These are phyloP conservation scores for Osmozyma mogii DNA, from an alignment of 805 yeast species.

Conservation along the genomic window DNA sequence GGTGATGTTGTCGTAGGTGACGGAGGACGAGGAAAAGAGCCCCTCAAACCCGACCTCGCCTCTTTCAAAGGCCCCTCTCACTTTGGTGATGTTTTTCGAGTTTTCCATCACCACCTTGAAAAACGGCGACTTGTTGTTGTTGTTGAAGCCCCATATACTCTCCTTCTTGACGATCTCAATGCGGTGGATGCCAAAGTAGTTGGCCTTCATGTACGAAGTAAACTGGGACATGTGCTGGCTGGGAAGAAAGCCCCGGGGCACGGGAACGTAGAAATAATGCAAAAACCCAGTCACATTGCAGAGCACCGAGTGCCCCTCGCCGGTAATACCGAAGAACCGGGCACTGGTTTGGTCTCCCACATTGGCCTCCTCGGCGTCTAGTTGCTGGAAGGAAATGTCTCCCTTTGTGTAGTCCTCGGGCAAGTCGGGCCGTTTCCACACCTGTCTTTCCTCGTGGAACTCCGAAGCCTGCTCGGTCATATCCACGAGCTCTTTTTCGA, in stretches of 20 bases:
- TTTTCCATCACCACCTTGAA: constrained; percentile 64
- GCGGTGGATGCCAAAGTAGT: constrained; percentile 51
- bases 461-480: constrained; percentile 14
- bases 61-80: constrained; percentile 77
- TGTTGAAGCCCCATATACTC: constrained; percentile 89
- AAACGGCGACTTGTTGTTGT: constrained; percentile 70
- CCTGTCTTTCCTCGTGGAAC: constrained; percentile 28
- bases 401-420: constrained; percentile 36
- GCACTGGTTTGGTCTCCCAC: constrained; percentile 54
- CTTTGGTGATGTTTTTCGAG: constrained; percentile 55
- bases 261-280: constrained; percentile 89
- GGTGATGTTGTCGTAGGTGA: constrained; percentile 86
- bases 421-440: constrained; percentile 50
- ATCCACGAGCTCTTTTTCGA: constrained; percentile 30
- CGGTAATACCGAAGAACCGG: constrained; percentile 89
- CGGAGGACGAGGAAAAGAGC: constrained; percentile 50
- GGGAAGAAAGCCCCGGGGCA: constrained; percentile 66
- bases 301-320: constrained; percentile 77
- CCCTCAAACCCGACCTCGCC: constrained; percentile 65
- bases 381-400: constrained; percentile 76
- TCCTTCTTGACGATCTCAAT: constrained; percentile 67
- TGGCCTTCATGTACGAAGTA: constrained; percentile 36
- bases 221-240: constrained; percentile 45
- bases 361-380: constrained; percentile 85
- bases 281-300: constrained; percentile 85